Evolutionary conservation across 2,329 filamentous ascomycete species (phyloP).

Genomic region (Bipolaris oryzae): DNA sequence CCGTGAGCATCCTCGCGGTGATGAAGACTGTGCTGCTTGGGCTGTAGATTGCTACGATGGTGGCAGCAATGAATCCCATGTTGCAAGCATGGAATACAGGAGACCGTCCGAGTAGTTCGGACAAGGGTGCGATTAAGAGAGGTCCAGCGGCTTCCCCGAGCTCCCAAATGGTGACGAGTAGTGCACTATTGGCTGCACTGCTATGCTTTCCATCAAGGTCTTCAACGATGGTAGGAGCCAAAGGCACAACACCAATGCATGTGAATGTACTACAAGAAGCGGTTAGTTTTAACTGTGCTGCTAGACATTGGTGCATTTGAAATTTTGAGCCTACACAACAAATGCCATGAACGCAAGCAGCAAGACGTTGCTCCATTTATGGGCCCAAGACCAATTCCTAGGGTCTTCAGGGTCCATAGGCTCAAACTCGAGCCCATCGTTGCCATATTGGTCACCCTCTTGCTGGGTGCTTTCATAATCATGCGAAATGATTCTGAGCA

Average conservation of each 20-base stretch:
- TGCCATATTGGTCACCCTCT: conserved; percentile 25
- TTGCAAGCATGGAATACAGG: conserved; percentile 48
- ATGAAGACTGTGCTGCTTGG: conserved; percentile 50
- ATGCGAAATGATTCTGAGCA: conserved; percentile 32
- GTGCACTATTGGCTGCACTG: conserved; percentile 33
- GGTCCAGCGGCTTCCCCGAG: conserved; percentile 46
- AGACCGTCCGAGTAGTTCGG: conserved; percentile 42
- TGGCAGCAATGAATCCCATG: conserved; percentile 53
- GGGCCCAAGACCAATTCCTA: conserved; percentile 37
- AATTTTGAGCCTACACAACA: conserved; percentile 36
- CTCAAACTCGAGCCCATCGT: conserved; percentile 35
- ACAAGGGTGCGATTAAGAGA: conserved; percentile 43
- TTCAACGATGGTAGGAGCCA: conserved; percentile 39
- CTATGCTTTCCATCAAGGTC: conserved; percentile 37
- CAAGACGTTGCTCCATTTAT: conserved; percentile 43
- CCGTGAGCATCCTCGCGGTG: conserved; percentile 52
- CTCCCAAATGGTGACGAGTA: conserved; percentile 47
- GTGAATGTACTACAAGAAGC: conserved; percentile 42
- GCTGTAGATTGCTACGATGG: conserved; percentile 48
- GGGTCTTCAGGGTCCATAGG: conserved; percentile 39
- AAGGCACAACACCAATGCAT: conserved; percentile 46
- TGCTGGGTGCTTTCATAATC: conserved; percentile 20
- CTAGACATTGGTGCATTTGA: background rate
- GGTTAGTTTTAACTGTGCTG: background rate
- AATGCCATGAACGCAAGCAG: conserved; percentile 45